Evolutionary conservation across 306 rosid species (phyloP), one percentile per base, ranked within the genome.

Genomic region (Pterocarpus macrocarpus): DNA sequence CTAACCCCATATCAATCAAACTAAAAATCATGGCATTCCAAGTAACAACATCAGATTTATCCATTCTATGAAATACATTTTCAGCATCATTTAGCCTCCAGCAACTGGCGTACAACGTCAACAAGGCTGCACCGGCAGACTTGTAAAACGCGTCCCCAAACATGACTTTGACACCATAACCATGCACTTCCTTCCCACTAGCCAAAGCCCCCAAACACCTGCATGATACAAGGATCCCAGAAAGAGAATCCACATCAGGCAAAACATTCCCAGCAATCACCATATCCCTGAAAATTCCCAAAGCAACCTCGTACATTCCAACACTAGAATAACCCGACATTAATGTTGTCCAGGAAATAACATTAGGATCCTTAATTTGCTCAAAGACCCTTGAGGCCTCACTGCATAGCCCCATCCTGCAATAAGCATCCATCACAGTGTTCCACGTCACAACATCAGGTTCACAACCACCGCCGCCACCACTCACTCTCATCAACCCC

Each of bases 21-120:
- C 87, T 81, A 35, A 64, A 78, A 69, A 85, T 87, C 92, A 82
- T 86, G 34, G 90, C 89, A 78, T 89, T 89, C 89, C 90, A 89
- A 1, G 90, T 82, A 78, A 87, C 81, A 69, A 74, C 81, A 79
- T 89, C 86, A 61, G 81, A 71, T 64, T 71, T 77, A 58, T 89
- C 83, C 90, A 85, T 89, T 38, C 76, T 16, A 36, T 6, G 36
- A 78, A 87, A 87, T 35, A 87, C 86, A 32, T 69, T 66, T 56
- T 35, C 44, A 11, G 80, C 89, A 53, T 75, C 81, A 35, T 38
- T 65, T 77, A 80, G 71, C 71, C 77, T 77, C 33, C 63, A 6
- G 30, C 83, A 80, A 62, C 57, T 61, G 0, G 86, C 87, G 39
- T 89, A 89, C 81, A 87, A 73, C 8, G 81, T 74, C 83, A 87